These are phyloP conservation scores for Phytophthora agathidicida DNA, from an alignment of 352 stramenopile species.

Conservation along the genomic window DNA sequence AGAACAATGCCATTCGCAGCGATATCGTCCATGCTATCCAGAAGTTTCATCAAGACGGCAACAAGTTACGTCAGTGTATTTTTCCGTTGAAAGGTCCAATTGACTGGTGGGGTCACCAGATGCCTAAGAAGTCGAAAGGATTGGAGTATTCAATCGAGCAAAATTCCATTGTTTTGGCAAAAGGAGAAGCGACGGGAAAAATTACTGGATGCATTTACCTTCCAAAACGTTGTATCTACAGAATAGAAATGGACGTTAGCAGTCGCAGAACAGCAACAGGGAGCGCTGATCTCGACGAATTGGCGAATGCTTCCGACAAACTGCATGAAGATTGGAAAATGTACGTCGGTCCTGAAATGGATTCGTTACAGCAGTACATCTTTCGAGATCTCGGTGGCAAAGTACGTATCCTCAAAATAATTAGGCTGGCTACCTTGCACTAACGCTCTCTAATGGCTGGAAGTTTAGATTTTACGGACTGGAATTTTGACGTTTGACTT, in stretches of 20 bases:
- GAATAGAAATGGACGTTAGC: conserved; percentile 38
- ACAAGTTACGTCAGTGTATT: conserved; percentile 55
- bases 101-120: conserved; percentile 66
- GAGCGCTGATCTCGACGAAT: not conserved
- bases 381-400: conserved; percentile 53
- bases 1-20: conserved; percentile 43
- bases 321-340: conserved; percentile 35
- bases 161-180: conserved; percentile 27
- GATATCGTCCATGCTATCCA: conserved; percentile 49
- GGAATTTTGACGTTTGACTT: conserved; percentile 60
- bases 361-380: conserved; percentile 52
- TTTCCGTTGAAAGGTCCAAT: conserved; percentile 67
- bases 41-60: conserved; percentile 57
- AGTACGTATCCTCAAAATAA: conserved; percentile 22
- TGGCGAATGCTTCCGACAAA: conserved; percentile 1
- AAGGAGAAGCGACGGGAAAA: conserved; percentile 20
- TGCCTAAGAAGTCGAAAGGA: conserved; percentile 42
- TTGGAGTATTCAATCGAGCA: conserved; percentile 30
- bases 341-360: conserved; percentile 63
- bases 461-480: conserved; percentile 36
- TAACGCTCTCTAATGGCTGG: not conserved
- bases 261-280: conserved; percentile 5
- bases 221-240: conserved; percentile 60
- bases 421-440: not conserved
- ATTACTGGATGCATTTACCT: conserved; percentile 50